Conservation (phyloP, 202 grass and related monocot genomes). For the Alloteropsis angusta region DNA sequence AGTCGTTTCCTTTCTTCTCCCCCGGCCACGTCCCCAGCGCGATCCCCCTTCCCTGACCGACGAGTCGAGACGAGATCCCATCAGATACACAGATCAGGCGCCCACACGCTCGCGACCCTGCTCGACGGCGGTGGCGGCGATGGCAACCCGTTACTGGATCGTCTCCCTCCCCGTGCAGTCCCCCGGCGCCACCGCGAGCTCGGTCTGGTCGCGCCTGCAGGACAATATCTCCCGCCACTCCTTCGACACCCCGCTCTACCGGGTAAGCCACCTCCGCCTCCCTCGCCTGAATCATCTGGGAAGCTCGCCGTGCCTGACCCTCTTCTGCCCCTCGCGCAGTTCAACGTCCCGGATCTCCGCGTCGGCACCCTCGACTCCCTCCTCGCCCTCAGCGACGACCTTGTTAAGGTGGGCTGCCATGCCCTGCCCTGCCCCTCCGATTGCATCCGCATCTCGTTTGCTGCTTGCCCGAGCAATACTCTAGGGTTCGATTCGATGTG, state of each 20-base stretch:
- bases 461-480: neutral
- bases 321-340: constrained; percentile 28
- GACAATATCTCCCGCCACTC: constrained; percentile 72
- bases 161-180: constrained; percentile 58
- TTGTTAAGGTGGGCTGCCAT: constrained; percentile 52
- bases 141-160: constrained; percentile 88
- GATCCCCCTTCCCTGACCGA: neutral
- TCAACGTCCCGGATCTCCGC: constrained; percentile 70
- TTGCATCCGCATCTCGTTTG: neutral
- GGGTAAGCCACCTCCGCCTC: constrained; percentile 29
- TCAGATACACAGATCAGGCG: neutral
- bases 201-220: constrained; percentile 61
- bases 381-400: constrained; percentile 88
- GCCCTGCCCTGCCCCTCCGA: neutral
- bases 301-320: neutral
- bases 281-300: neutral
- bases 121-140: constrained; percentile 15
- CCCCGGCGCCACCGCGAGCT: constrained; percentile 30
- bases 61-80: neutral
- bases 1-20: neutral
- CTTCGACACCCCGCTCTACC: constrained; percentile 91
- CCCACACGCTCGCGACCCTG: neutral
- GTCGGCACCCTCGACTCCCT: constrained; percentile 93
- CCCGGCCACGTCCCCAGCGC: no score
- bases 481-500: neutral